A percentile compares a stretch with the other conserved stretches of the same genome.
Conservation (phyloP, 768 basidiomycete genomes). For the Trametopsis cervina region DNA sequence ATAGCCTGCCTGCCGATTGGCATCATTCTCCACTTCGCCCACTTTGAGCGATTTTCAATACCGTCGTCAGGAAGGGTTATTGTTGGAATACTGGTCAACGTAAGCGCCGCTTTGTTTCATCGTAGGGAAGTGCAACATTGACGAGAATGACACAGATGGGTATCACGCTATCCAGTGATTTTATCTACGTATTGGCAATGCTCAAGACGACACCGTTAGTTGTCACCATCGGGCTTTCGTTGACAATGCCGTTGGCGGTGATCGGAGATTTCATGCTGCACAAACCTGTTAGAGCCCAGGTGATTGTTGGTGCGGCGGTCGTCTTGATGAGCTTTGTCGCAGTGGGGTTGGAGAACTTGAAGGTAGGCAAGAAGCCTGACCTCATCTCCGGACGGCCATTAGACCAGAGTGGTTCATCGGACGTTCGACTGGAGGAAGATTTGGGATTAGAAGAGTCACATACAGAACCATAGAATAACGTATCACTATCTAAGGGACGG, state of each 20-base stretch:
- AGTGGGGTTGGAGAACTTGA: conserved; percentile 52
- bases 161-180: conserved; percentile 81
- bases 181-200: conserved; percentile 84
- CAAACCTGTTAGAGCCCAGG: conserved; percentile 47
- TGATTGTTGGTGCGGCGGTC: conserved; percentile 66
- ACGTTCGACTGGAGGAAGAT: not conserved
- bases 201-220: conserved; percentile 94
- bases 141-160: too few relatives aligned
- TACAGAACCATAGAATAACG: conserved; percentile 18
- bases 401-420: conserved; percentile 5
- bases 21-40: conserved; percentile 65
- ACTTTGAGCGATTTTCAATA: conserved; percentile 66
- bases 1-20: conserved; percentile 71
- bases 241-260: conserved; percentile 91
- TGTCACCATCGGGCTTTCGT: conserved; percentile 85
- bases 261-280: conserved; percentile 69
- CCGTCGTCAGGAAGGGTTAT: conserved; percentile 48
- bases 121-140: too few relatives aligned
- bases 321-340: conserved; percentile 75
- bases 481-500: too few relatives aligned
- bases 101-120: conserved; percentile 26
- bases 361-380: conserved; percentile 20
- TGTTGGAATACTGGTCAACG: conserved; percentile 48
- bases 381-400: conserved; percentile 12
- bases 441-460: conserved; percentile 50